Evolutionary conservation across 176 grass and related monocot genomes (phyloP).

Genomic region (Musa beccarii): DNA sequence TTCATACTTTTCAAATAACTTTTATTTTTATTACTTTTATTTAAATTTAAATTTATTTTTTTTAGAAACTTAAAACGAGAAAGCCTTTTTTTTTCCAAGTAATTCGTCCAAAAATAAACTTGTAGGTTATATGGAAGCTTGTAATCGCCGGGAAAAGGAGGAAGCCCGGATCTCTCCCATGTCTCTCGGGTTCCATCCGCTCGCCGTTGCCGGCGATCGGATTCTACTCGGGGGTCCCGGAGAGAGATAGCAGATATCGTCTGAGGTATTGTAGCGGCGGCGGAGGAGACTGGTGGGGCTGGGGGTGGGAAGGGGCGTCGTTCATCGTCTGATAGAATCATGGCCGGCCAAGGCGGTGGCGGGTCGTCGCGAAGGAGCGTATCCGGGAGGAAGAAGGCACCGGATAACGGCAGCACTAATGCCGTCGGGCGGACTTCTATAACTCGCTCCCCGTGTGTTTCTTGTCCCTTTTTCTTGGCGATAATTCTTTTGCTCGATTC

Average conservation of each 20-base stretch:
- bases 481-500: not conserved
- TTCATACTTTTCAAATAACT: no score
- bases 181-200: not conserved
- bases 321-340: not conserved
- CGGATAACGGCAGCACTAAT: not conserved
- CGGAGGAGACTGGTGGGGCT: not conserved
- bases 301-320: not conserved
- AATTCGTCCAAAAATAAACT: no score
- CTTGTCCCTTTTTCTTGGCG: not conserved
- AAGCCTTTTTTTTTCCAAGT: no score
- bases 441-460: conserved; percentile 26
- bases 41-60: no score
- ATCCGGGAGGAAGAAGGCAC: conserved; percentile 14
- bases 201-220: not conserved
- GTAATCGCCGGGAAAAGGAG: no score
- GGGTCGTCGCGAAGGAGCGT: conserved; percentile 15
- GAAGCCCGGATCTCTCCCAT: not conserved
- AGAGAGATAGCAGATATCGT: not conserved
- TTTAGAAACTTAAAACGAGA: no score
- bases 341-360: not conserved
- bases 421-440: conserved; percentile 19
- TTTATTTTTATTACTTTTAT: no score
- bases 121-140: no score
- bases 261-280: not conserved
- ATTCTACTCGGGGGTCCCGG: not conserved